Evolutionary conservation across 768 basidiomycete genomes (phyloP), one percentile per base, ranked within the genome.

Genomic region (Mycena galopus): DNA sequence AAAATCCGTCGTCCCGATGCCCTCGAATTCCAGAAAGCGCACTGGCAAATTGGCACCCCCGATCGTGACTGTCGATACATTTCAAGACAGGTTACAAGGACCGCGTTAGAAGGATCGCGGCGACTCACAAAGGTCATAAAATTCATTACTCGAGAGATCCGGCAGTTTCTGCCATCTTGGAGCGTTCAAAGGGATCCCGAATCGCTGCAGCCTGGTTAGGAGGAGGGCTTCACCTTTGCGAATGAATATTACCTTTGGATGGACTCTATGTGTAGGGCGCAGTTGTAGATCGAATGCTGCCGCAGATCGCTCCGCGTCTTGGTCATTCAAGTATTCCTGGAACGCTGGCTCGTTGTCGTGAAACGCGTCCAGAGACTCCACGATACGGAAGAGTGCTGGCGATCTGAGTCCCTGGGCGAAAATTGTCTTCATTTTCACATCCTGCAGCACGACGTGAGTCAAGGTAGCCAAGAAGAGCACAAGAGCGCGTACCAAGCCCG

Each of bases 41-140:
- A 75, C 70, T 21, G 74, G 75, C 42, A 74, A 21, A 50, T 77
- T 77, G 25, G 74, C 76, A 33, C 77, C 76, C 14, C 80, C 78
- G 39, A 81, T 69, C 44, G 57, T 67, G 44, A 77, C 78, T 62
- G 30, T 37, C n/a, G 25, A 50, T 16, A 32, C 32, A 6, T 27
- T 10, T 25, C 4, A 6, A 60, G 44, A 16, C 30, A 29, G 12
- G 33, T 17, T 25, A 19, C 4, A 17, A 29, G 29, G n/a, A 19
- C 12, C 57, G 7, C 3, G 19, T 8, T 59, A 33, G 21, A 47
- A 23, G 1, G 9, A 1, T 27, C 23, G n/a, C n/a, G n/a, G n/a
- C n/a, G n/a, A 7, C 80, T 79, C 61, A 82, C 82, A 80, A 14
- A 74, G 73, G 44, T 79, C 73, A 66, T 82, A 82, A 66, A 76